phyloP scores from a whole-genome alignment of 192 early-diverging fungal genomes.

The Coemansia sp. region DNA sequence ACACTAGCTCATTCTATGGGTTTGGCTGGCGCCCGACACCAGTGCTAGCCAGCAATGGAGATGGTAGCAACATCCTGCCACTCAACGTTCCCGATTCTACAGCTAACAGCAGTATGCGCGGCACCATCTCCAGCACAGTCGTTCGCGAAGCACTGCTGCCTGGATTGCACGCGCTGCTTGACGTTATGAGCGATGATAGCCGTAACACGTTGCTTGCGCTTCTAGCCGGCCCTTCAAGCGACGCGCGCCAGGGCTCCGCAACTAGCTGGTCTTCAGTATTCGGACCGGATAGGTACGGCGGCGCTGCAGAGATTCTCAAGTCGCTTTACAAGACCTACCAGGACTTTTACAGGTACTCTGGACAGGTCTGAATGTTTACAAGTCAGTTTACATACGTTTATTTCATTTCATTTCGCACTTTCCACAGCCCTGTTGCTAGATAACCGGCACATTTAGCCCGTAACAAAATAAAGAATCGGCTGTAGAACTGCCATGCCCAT shows the following conservation, averaged over 20 bases:
- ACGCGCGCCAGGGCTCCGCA: conserved; percentile 2
- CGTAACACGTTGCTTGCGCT: conserved; percentile 25
- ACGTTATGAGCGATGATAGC: conserved; percentile 31
- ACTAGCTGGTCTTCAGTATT: conserved; percentile 35
- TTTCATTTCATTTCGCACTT: background rate
- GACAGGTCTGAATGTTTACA: conserved; percentile 18
- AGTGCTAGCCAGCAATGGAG: conserved; percentile 4
- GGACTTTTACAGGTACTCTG: conserved; percentile 49
- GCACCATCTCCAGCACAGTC: conserved; percentile 25
- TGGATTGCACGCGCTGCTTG: conserved; percentile 47
- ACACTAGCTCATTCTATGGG: conserved; percentile 20
- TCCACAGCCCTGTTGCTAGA: too few species aligned
- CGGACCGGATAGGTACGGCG: conserved; percentile 36
- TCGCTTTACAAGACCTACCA: conserved; percentile 49
- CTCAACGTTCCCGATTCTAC: background rate
- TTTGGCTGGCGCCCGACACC: conserved; percentile 36
- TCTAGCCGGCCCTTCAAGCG: conserved; percentile 23
- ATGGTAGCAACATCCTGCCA: background rate
- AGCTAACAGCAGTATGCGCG: background rate
- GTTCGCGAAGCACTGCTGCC: conserved; percentile 47
- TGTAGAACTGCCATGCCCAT: background rate
- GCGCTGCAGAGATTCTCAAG: conserved; percentile 49
- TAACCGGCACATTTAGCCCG: too few species aligned
- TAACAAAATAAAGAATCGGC: too few species aligned
- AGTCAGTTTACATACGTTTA: background rate